These are phyloP conservation scores for Verbena officinalis DNA, from an alignment of 257 asterid genomes.

Conservation along the genomic window DNA sequence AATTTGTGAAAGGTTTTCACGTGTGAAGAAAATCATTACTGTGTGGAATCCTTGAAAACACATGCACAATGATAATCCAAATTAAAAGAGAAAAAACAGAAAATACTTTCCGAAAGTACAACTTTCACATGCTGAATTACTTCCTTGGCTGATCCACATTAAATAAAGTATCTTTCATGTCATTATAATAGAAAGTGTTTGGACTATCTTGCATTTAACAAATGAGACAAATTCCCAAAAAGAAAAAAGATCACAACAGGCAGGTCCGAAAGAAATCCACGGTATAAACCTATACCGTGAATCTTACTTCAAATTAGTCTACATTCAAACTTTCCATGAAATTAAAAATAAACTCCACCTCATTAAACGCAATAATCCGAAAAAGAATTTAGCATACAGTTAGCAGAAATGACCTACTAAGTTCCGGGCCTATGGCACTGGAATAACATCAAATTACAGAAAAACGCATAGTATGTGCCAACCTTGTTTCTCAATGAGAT, in stretches of 20 bases:
- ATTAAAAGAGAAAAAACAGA: not conserved
- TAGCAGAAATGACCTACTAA: not conserved
- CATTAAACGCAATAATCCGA: not conserved
- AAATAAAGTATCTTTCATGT: constrained; percentile 14
- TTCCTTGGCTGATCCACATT: constrained; percentile 9
- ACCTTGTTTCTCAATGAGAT: not conserved
- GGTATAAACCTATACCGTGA: not conserved
- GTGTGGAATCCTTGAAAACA: not conserved
- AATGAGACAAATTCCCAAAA: constrained; percentile 12
- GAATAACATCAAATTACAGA: constrained; percentile 10
- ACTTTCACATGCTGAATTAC: not conserved
- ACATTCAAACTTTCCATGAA: constrained; percentile 1
- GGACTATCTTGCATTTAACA: not conserved
- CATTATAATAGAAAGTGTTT: not conserved
- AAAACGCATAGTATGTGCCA: not conserved
- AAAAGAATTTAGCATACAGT: constrained; percentile 10
- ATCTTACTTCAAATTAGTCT: not conserved
- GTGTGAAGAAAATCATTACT: not conserved
- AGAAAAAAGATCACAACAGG: not conserved
- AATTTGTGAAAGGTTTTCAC: not conserved
- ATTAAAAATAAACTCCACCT: constrained; percentile 14
- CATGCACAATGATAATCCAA: not conserved
- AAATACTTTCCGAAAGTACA: not conserved
- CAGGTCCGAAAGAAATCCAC: constrained; percentile 14
- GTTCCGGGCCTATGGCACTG: not conserved